These are phyloP conservation scores for Calonectria hawksworthii DNA, from an alignment of 2,329 filamentous ascomycete species.

Conservation along the genomic window DNA sequence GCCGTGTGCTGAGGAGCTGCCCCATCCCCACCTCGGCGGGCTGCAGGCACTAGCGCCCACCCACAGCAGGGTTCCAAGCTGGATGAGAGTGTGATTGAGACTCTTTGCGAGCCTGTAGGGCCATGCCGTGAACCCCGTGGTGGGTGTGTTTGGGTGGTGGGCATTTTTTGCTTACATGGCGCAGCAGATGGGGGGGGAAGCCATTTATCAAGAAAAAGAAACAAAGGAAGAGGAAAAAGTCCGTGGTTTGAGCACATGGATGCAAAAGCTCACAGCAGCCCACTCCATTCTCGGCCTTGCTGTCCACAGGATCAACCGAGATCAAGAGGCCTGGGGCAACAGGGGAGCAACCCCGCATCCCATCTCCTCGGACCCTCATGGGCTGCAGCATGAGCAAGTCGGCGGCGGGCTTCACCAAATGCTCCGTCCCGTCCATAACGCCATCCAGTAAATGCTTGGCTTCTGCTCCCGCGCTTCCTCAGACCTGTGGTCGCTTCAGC, in stretches of 20 bases:
- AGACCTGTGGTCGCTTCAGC: background rate
- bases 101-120: background rate
- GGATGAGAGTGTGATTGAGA: background rate
- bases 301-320: conserved; percentile 18
- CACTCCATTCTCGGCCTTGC: background rate
- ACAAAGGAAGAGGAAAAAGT: background rate
- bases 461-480: background rate
- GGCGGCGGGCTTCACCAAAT: background rate
- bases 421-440: background rate
- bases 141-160: background rate
- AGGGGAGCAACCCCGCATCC: conserved; percentile 25
- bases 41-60: conserved; percentile 20
- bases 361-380: conserved; percentile 17
- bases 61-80: background rate
- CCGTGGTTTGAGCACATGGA: background rate
- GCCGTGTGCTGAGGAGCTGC: background rate
- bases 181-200: background rate
- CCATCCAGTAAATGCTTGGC: background rate
- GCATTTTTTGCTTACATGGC: background rate
- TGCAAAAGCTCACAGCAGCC: background rate
- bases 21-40: conserved; percentile 7
- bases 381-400: background rate
- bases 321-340: conserved; percentile 16
- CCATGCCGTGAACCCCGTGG: background rate
- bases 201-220: background rate